phyloP scores from a whole-genome alignment of 2,329 filamentous ascomycete species.

The Cercospora citrullina region DNA sequence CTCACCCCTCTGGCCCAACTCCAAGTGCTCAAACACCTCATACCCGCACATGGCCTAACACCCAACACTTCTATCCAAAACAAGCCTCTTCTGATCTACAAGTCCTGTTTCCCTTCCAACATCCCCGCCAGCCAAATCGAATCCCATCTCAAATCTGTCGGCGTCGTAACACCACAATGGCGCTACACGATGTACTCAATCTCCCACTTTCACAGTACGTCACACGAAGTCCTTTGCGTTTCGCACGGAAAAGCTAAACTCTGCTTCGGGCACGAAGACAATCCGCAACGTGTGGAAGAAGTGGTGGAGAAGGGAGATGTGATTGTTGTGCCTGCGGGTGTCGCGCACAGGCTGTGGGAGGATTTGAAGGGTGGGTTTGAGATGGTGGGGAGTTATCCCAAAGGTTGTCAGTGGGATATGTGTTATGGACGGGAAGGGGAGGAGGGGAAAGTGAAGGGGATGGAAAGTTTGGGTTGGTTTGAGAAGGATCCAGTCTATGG shows the following conservation, averaged over 20 bases:
- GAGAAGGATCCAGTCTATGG: slow-evolving; percentile 62
- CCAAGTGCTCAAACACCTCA: slow-evolving; percentile 58
- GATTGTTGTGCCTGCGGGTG: slow-evolving; percentile 65
- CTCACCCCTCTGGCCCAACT: slow-evolving; percentile 54
- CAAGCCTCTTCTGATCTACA: slow-evolving; percentile 67
- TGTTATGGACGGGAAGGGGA: slow-evolving; percentile 64
- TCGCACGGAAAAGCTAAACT: slow-evolving; percentile 59
- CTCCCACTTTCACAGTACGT: slow-evolving; percentile 67
- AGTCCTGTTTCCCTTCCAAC: slow-evolving; percentile 54
- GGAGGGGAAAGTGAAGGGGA: slow-evolving; percentile 53
- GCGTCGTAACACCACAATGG: slow-evolving; percentile 64
- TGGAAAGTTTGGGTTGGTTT: slow-evolving; percentile 58
- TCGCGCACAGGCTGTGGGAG: slow-evolving; percentile 63
- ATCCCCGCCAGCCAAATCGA: slow-evolving; percentile 55
- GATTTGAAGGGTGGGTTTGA: slow-evolving; percentile 59
- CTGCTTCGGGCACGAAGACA: slow-evolving; percentile 66
- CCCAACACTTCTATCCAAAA: slow-evolving; percentile 66
- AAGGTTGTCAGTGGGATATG: slow-evolving; percentile 65
- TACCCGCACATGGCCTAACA: slow-evolving; percentile 56
- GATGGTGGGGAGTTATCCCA: slow-evolving; percentile 69
- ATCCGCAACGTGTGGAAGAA: slow-evolving; percentile 58
- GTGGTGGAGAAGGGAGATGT: slow-evolving; percentile 61
- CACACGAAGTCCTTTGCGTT: slow-evolving; percentile 66
- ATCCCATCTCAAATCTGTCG: slow-evolving; percentile 54
- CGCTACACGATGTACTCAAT: slow-evolving; percentile 67